Conservation (phyloP, 805 yeast genomes). For the Candida ovalis region DNA sequence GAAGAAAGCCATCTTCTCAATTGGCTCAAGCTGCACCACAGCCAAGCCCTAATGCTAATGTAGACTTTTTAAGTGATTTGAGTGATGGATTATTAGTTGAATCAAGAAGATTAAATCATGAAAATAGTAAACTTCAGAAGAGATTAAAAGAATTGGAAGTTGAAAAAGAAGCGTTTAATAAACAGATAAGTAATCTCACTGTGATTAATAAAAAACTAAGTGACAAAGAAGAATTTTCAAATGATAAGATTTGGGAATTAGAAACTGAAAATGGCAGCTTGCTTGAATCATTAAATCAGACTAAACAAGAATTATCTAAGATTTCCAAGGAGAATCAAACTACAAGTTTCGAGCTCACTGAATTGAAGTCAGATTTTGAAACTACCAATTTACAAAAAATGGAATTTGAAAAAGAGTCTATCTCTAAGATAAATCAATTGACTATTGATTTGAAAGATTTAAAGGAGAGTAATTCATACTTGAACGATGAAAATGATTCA, state of each 20-base stretch:
- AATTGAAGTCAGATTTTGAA: slow-evolving; percentile 48
- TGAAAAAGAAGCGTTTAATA: slow-evolving; percentile 38
- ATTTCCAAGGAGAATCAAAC: slow-evolving; percentile 35
- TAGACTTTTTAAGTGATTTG: slow-evolving; percentile 68
- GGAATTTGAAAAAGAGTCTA: slow-evolving; percentile 37
- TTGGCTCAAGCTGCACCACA: slow-evolving; percentile 6
- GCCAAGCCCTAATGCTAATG: slow-evolving; percentile 46
- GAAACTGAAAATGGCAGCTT: slow-evolving; percentile 44
- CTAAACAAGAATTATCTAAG: slow-evolving; percentile 39
- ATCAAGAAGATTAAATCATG: slow-evolving; percentile 67
- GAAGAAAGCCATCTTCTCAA: slow-evolving; percentile 12
- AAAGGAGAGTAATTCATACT: slow-evolving; percentile 48
- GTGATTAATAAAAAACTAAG: slow-evolving; percentile 31
- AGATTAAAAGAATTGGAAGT: slow-evolving; percentile 40
- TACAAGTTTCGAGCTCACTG: slow-evolving; percentile 21
- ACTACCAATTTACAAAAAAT: slow-evolving; percentile 37
- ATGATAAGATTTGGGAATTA: slow-evolving; percentile 63
- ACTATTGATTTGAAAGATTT: slow-evolving; percentile 44
- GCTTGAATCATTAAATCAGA: slow-evolving; percentile 39
- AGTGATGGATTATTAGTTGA: slow-evolving; percentile 69
- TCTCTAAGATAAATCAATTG: slow-evolving; percentile 33
- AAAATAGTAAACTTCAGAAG: slow-evolving; percentile 45
- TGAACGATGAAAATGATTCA: slow-evolving; percentile 68
- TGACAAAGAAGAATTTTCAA: slow-evolving; percentile 43
- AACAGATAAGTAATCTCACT: slow-evolving; percentile 34